phyloP scores from a whole-genome alignment of 164 flowering plant species.

The Vitis rotundifolia region DNA sequence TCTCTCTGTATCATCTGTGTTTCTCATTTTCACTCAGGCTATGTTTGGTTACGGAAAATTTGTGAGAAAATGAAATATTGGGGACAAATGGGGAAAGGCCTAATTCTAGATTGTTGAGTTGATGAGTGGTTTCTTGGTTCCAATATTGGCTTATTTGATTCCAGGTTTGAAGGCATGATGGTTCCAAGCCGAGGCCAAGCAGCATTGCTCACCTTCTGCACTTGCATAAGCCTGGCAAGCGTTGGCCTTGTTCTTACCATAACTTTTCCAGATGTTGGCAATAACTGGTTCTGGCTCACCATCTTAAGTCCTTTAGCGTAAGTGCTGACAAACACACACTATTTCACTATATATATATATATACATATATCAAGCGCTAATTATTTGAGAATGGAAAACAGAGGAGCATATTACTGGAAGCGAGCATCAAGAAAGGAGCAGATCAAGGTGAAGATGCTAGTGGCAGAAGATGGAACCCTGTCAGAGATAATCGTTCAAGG shows the following conservation, averaged over 20 bases:
- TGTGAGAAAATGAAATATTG: not conserved
- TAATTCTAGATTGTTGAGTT: too few relatives aligned
- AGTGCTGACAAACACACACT: constrained; percentile 20
- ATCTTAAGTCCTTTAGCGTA: constrained; percentile 87
- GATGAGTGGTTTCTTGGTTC: too few relatives aligned
- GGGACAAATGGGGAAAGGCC: too few relatives aligned
- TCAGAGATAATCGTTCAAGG: constrained; percentile 89
- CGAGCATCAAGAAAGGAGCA: constrained; percentile 89
- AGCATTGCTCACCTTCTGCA: constrained; percentile 92
- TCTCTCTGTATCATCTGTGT: not conserved
- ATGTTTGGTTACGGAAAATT: not conserved
- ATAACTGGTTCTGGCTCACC: constrained; percentile 83
- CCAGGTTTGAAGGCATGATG: constrained; percentile 95
- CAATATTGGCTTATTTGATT: not conserved
- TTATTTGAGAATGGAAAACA: constrained; percentile 26
- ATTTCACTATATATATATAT: not conserved
- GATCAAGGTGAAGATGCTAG: constrained; percentile 83
- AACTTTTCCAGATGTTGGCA: constrained; percentile 81
- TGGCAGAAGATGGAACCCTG: constrained; percentile 67
- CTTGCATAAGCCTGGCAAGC: constrained; percentile 88
- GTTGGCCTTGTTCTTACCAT: constrained; percentile 95
- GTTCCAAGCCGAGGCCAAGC: constrained; percentile 91
- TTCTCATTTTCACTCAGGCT: not conserved
- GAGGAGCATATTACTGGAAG: constrained; percentile 89
- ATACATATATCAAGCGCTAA: too few relatives aligned